Percentiles rank a stretch among this genome's conserved stretches.
Evolutionary conservation across 441 rosid genomes (phyloP).

Genomic region (Erodium moschatum): DNA sequence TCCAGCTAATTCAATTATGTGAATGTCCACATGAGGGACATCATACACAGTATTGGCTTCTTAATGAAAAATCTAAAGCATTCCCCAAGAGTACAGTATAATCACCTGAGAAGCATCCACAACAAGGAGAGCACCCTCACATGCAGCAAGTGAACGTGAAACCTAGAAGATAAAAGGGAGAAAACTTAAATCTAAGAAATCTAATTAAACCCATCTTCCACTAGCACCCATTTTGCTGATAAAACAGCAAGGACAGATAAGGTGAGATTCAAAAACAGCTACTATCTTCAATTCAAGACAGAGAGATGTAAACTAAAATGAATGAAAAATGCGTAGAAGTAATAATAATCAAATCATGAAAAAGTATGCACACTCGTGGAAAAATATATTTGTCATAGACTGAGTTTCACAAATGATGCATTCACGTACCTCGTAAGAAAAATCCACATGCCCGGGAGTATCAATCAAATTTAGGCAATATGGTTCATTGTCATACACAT

Average conservation of each 20-base stretch:
- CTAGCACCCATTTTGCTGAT: not conserved
- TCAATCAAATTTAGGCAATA: conserved; percentile 88
- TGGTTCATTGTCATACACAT: conserved; percentile 44
- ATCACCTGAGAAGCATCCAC: conserved; percentile 96
- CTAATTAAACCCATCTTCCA: not conserved
- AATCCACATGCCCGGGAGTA: conserved; percentile 96
- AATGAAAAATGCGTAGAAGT: not conserved
- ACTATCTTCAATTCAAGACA: not conserved
- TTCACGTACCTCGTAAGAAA: conserved; percentile 76
- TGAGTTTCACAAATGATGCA: not conserved
- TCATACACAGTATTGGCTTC: not conserved
- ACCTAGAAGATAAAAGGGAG: conserved; percentile 40
- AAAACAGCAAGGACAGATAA: not conserved
- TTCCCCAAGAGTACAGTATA: not conserved
- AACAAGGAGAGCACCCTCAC: conserved; percentile 98
- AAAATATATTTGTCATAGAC: not conserved
- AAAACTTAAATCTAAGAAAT: not conserved
- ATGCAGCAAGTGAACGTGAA: conserved; percentile 97
- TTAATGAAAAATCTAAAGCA: not conserved
- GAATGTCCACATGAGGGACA: not conserved
- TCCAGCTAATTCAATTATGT: not conserved
- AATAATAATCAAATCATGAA: not conserved
- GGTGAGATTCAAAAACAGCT: not conserved
- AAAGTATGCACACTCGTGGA: not conserved
- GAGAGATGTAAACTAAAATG: not conserved